Conservation (phyloP, 495 filamentous ascomycete genomes). For the Penicillium odoratum region DNA sequence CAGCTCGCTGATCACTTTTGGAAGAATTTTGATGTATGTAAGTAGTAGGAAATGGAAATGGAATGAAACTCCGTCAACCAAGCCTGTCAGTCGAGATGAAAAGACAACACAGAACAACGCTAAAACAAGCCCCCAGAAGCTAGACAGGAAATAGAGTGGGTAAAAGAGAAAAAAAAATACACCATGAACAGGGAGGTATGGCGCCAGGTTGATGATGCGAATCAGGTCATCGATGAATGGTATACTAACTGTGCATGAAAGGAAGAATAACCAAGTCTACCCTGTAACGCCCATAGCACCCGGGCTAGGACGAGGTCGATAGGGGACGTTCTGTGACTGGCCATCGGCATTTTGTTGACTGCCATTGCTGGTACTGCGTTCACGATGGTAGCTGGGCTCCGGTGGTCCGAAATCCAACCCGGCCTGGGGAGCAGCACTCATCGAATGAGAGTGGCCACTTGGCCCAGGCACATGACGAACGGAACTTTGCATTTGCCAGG, state of each 20-base stretch:
- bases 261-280: constrained; percentile 24
- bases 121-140: constrained; percentile 30
- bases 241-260: constrained; percentile 25
- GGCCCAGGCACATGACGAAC: constrained; percentile 75
- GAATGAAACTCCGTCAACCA: constrained; percentile 36
- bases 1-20: constrained; percentile 29
- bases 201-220: constrained; percentile 26
- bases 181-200: constrained; percentile 18
- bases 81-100: constrained; percentile 32
- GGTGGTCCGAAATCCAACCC: constrained; percentile 32
- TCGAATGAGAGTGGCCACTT: constrained; percentile 38
- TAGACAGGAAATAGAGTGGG: constrained; percentile 21
- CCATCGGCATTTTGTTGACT: constrained; percentile 39
- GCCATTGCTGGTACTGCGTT: constrained; percentile 44
- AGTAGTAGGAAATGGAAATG: constrained; percentile 15
- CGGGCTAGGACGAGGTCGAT: constrained; percentile 41
- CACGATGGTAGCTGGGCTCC: constrained; percentile 32
- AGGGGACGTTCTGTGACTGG: constrained; percentile 37
- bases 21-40: constrained; percentile 24
- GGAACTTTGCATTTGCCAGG: constrained; percentile 79
- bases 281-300: constrained; percentile 50
- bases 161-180: constrained; percentile 14
- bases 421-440: constrained; percentile 29
- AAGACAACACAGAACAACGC: constrained; percentile 31
- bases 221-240: constrained; percentile 23